A percentile compares a stretch with the other conserved stretches of the same genome.
phyloP scores from a whole-genome alignment of 164 flowering plant genomes.

The Magnolia sinica region DNA sequence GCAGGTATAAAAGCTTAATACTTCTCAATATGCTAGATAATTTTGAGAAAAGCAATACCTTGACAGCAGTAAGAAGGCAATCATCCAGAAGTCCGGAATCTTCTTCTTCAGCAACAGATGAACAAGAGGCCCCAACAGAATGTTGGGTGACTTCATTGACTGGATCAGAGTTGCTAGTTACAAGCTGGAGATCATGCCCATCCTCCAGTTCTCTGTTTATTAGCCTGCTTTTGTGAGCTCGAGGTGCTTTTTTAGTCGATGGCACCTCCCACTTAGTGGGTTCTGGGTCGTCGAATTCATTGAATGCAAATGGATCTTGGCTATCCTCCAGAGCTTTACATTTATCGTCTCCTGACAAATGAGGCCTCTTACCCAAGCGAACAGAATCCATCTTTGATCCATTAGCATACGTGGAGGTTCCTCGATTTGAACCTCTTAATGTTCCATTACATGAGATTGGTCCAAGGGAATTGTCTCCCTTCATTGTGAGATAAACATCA shows the following conservation, averaged over 20 bases:
- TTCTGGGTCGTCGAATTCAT: constrained; percentile 68
- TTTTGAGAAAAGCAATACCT: constrained; percentile 44
- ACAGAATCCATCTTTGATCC: constrained; percentile 26
- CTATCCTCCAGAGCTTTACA: constrained; percentile 40
- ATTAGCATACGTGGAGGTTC: constrained; percentile 14
- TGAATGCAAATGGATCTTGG: constrained; percentile 93
- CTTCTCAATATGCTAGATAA: background rate
- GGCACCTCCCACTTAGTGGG: constrained; percentile 84
- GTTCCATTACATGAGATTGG: constrained; percentile 41
- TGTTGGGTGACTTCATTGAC: constrained; percentile 23
- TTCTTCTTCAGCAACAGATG: constrained; percentile 39
- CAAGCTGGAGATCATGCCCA: constrained; percentile 25
- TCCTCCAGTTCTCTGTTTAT: constrained; percentile 19
- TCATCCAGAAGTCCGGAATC: constrained; percentile 53
- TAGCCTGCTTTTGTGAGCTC: constrained; percentile 23
- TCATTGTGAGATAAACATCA: constrained; percentile 31
- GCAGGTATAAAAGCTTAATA: background rate
- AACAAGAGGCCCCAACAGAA: constrained; percentile 31
- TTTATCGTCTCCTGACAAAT: constrained; percentile 17
- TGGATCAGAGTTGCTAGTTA: constrained; percentile 42
- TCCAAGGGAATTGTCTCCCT: constrained; percentile 37
- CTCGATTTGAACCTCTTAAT: constrained; percentile 29
- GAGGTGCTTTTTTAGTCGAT: constrained; percentile 38
- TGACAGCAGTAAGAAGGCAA: constrained; percentile 89
- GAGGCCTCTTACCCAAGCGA: constrained; percentile 23